Conservation (phyloP, 139 green algal species). For the Micromonas pusilla region DNA sequence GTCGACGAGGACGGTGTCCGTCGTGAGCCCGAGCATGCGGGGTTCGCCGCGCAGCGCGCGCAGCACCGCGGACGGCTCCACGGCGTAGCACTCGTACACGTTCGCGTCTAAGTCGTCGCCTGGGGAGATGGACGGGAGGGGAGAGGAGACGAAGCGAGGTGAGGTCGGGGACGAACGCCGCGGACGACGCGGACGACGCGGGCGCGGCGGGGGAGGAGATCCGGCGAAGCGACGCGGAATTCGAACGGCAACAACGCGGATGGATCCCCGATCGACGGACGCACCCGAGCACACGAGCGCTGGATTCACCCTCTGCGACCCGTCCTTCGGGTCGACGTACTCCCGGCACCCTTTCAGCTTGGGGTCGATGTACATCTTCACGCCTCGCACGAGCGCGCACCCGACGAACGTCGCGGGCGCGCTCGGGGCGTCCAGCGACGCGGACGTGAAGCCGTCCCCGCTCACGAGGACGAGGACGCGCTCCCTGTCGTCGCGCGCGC, state of each 20-base stretch:
- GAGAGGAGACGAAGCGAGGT: not conserved
- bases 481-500: no score
- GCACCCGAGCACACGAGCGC: not conserved
- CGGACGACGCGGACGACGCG: no score
- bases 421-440: not conserved
- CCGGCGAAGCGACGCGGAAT: no score
- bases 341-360: slow-evolving; percentile 4
- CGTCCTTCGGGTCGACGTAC: not conserved
- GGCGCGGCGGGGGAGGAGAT: no score
- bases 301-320: slow-evolving; percentile 7
- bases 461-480: not conserved
- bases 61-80: not conserved
- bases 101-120: slow-evolving; percentile 2
- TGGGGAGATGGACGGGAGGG: not conserved
- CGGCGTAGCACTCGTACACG: slow-evolving; percentile 17
- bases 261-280: no score
- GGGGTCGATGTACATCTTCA: slow-evolving; percentile 18
- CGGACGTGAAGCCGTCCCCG: not conserved
- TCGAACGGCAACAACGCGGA: no score
- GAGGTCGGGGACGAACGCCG: not conserved
- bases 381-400: slow-evolving; percentile 5
- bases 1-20: slow-evolving; percentile 8
- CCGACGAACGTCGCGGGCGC: not conserved
- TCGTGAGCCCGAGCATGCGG: not conserved
- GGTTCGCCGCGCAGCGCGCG: not conserved